A percentile compares a stretch with the other conserved stretches of the same genome.
Evolutionary conservation across 495 filamentous ascomycete genomes (phyloP).

Genomic region (Penicillium argentinense): DNA sequence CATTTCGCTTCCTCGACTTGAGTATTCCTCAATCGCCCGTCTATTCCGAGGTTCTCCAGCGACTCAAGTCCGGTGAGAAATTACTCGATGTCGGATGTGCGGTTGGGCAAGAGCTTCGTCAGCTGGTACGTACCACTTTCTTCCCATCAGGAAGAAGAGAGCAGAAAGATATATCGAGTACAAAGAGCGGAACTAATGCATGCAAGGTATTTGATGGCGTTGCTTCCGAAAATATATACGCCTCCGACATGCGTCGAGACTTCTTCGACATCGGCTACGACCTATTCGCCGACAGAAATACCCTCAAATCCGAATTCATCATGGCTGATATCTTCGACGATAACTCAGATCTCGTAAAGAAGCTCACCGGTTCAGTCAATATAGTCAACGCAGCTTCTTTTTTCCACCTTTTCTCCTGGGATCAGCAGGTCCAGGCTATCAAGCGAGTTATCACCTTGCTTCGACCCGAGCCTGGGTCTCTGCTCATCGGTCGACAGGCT

Average conservation of each 20-base stretch:
- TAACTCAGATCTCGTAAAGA: conserved; percentile 26
- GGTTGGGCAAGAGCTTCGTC: conserved; percentile 40
- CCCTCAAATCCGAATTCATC: conserved; percentile 48
- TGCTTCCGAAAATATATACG: conserved; percentile 33
- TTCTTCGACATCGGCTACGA: conserved; percentile 51
- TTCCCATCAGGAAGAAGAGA: too few relatives aligned
- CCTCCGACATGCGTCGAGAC: conserved; percentile 36
- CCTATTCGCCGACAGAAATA: conserved; percentile 44
- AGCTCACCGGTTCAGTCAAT: conserved; percentile 48
- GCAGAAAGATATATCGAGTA: neutral
- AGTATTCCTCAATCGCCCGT: conserved; percentile 28
- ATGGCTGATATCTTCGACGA: conserved; percentile 52
- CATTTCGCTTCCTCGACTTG: conserved; percentile 51
- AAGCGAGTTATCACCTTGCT: conserved; percentile 49
- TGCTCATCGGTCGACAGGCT: conserved; percentile 50
- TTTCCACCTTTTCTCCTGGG: conserved; percentile 60
- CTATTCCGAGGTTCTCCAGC: conserved; percentile 40
- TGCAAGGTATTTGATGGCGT: conserved; percentile 34
- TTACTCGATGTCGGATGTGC: conserved; percentile 45
- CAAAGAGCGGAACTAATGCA: too few relatives aligned
- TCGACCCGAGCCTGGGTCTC: conserved; percentile 36
- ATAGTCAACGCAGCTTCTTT: conserved; percentile 56
- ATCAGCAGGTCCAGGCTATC: conserved; percentile 49
- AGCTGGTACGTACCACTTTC: conserved; percentile 24
- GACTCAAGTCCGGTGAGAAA: conserved; percentile 35